Evolutionary conservation across 1,284 basidiomycete genomes (phyloP).

Genomic region (Sparassis latifolia): DNA sequence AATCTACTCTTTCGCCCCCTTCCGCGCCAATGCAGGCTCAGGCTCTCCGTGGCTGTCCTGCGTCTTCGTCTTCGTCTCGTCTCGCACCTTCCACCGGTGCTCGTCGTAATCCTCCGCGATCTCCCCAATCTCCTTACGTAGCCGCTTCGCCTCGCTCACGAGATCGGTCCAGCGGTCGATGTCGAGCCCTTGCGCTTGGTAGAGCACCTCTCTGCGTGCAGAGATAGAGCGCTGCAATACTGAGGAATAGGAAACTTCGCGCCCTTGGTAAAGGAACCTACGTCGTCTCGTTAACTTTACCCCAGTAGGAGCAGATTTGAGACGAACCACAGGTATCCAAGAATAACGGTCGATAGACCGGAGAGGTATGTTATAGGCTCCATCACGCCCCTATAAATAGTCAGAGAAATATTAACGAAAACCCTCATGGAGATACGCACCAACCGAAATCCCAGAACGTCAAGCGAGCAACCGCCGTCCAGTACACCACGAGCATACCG

Average conservation of each 20-base stretch:
- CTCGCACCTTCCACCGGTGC: conserved; percentile 26
- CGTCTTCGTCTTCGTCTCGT: background rate
- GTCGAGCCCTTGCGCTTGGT: conserved; percentile 54
- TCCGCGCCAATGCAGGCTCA: too few relatives aligned
- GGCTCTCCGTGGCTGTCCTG: too few relatives aligned
- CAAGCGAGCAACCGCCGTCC: conserved; percentile 53
- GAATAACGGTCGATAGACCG: conserved; percentile 52
- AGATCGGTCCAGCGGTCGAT: conserved; percentile 57
- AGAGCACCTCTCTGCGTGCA: conserved; percentile 48
- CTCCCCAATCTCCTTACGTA: conserved; percentile 47
- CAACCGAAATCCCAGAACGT: conserved; percentile 63
- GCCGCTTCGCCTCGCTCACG: conserved; percentile 40
- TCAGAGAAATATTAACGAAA: background rate
- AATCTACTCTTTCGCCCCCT: too few relatives aligned
- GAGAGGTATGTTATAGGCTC: conserved; percentile 40
- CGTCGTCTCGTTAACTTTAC: background rate
- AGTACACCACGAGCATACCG: conserved; percentile 53
- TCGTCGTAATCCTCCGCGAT: conserved; percentile 60
- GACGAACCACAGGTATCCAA: conserved; percentile 49
- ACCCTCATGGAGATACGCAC: conserved; percentile 21
- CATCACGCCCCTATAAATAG: conserved; percentile 57
- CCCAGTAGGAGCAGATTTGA: too few relatives aligned
- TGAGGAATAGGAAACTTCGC: conserved; percentile 65
- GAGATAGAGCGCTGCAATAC: conserved; percentile 51
- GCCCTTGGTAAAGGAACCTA: conserved; percentile 58